Evolutionary conservation across 164 flowering plant genomes (phyloP), one percentile per base, ranked within the genome.

Genomic region (Magnolia officinalis): DNA sequence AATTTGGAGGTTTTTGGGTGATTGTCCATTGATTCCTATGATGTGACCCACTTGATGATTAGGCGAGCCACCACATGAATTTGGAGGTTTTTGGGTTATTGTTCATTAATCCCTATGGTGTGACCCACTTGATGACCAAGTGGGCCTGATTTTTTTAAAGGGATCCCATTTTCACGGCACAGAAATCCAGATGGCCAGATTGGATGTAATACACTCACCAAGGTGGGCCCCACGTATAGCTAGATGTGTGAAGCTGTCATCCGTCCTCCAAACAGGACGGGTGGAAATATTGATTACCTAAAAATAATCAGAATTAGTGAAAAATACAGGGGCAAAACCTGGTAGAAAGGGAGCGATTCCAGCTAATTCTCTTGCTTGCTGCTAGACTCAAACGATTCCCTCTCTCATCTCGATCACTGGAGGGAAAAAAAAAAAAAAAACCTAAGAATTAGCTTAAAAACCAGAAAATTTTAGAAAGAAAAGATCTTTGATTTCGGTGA

Each of bases 301-400:
- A 11, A 55, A 55, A 10, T 55, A 55, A 55, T 55, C 4, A 55
- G 10, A 52, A 16, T 2, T 11, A 2, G 61, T 55, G 61, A 8
- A 55, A 73, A 73, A 61, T 26, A 11, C 11, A 63, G 49, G 23
- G 4, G 65, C 8, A 11, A 77, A 77, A 93, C 98, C 98, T 90
- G 81, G 88, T 92, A 21, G 94, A 92, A 68, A 95, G 96, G 1
- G 98, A 88, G 50, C 98, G 93, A 55, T 89, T 92, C 98, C 97
- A 93, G 86, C 98, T 93, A 72, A 85, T 80, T 75, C 95, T 81
- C 81, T 86, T 90, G 14, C 21, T 68, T 1, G 79, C 78, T 11
- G 79, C 86, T 10, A 86, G 73, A 82, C 87, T 89, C 80, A 74
- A 50, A 50, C 92, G 85, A 78, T 75, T 85, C 68, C 65, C 84